Percentiles rank a stretch among this genome's conserved stretches.
Evolutionary conservation across 306 rosid species (phyloP).

Genomic region (Glycyrrhiza uralensis): DNA sequence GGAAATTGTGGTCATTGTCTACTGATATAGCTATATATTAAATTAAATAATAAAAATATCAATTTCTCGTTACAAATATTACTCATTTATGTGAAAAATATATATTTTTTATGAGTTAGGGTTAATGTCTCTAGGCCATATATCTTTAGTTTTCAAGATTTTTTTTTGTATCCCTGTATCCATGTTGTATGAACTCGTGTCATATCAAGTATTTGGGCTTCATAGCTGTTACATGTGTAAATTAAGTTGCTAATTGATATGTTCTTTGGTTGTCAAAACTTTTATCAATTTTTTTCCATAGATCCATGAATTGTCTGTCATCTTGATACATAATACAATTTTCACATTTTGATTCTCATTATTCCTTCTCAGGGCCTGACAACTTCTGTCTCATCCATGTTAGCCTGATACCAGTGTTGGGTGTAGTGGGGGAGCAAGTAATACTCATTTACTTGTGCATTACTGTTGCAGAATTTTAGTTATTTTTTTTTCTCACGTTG

Average conservation of each 20-base stretch:
- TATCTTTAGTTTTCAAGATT: too few relatives aligned
- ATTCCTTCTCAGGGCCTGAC: conserved; percentile 64
- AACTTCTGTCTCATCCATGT: conserved; percentile 98
- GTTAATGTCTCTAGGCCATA: too few relatives aligned
- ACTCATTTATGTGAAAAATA: too few relatives aligned
- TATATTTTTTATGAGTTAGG: too few relatives aligned
- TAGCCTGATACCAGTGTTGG: conserved; percentile 92
- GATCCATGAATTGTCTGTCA: conserved; percentile 14
- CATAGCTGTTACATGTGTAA: background rate
- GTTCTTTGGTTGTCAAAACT: background rate
- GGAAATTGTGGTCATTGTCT: background rate
- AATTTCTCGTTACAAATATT: background rate
- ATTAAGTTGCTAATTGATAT: conserved; percentile 15
- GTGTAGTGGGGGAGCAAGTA: conserved; percentile 99
- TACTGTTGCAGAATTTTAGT: conserved; percentile 12
- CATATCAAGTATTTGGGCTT: too few relatives aligned
- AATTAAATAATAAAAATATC: background rate
- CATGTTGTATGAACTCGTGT: too few relatives aligned
- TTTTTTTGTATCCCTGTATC: too few relatives aligned
- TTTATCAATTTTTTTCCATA: background rate
- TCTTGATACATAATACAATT: conserved; percentile 7
- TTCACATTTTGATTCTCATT: conserved; percentile 19
- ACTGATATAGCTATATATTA: background rate
- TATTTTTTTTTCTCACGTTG: conserved; percentile 13
- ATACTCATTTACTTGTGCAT: conserved; percentile 30